Evolutionary conservation across 208 protist species (phyloP), one percentile per base, ranked within the genome.

Genomic region (Crithidia fasciculata): DNA sequence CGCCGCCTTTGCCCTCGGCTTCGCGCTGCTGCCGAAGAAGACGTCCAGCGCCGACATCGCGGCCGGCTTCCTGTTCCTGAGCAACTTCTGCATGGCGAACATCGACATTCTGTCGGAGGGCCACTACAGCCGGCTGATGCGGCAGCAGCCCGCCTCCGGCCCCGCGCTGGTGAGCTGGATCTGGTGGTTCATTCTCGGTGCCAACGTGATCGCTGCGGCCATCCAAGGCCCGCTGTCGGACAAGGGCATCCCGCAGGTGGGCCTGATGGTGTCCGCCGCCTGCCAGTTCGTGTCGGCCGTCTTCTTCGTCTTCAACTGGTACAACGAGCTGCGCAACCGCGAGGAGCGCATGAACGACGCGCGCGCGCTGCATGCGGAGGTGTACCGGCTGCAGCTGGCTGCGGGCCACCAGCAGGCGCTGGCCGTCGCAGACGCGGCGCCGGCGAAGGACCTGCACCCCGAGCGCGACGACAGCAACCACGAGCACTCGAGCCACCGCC

Each of bases 21-120:
- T 80, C 64, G 82, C 71, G 13, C 37, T 85, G 6, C 69, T 92
- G 9, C 86, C 86, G 10, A 61, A 60, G 45, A 84, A 76, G 62
- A 13, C n/a, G 12, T 75, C 77, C 2, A 76, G 71, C 58, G 85
- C 79, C 18, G 60, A 81, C 49, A 63, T 53, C 2, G 86, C 65
- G 19, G 85, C 67, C 9, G 83, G 64, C 18, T 77, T 94, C 49
- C 57, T 89, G 61, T 91, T 91, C 60, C 59, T 90, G 13, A 76
- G 69, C 9, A 61, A 56, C 59, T 88, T 86, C 64, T 78, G 76
- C 58, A 90, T 84, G 74, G 82, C 84, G 15, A 89, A 86, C 71
- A 65, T 94, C 6, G 86, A 94, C 70, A 91, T 92, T 60, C 80
- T 94, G 6, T 87, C 85, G 0, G 76, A 94, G 60, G 86, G 89